A percentile compares a stretch with the other conserved stretches of the same genome.
Evolutionary conservation across 2,329 filamentous ascomycete genomes (phyloP).

Genomic region (Aspergillus ibericus): DNA sequence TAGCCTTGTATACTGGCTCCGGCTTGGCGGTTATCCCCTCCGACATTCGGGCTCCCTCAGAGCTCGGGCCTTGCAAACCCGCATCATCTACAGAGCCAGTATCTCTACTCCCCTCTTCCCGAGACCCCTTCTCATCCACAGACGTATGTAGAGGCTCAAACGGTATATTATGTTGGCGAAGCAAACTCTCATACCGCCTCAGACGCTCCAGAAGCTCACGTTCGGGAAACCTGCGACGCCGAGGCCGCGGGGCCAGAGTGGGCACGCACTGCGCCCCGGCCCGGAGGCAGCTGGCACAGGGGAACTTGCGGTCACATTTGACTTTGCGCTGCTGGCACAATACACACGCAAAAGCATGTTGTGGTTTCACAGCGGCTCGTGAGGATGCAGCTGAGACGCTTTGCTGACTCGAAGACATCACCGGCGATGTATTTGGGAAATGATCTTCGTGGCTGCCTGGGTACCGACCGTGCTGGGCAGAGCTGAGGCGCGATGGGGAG

Average conservation of each 20-base stretch:
- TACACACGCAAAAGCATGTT: slow-evolving; percentile 54
- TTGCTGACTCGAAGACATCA: neutral
- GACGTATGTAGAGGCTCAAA: slow-evolving; percentile 62
- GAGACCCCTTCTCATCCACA: neutral
- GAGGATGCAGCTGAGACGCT: neutral
- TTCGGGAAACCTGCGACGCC: slow-evolving; percentile 65
- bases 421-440: neutral
- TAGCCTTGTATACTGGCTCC: slow-evolving; percentile 12
- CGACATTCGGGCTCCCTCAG: neutral
- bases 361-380: neutral
- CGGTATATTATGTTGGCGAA: slow-evolving; percentile 65
- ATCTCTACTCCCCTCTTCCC: neutral
- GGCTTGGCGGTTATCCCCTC: neutral
- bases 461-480: too few species aligned
- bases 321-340: slow-evolving; percentile 76
- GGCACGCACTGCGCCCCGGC: slow-evolving; percentile 57
- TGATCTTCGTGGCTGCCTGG: neutral
- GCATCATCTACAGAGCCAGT: neutral
- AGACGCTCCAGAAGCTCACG: slow-evolving; percentile 69
- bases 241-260: slow-evolving; percentile 51
- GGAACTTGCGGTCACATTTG: slow-evolving; percentile 70
- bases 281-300: slow-evolving; percentile 69
- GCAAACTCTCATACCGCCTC: slow-evolving; percentile 65
- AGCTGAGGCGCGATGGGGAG: too few species aligned
- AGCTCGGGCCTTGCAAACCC: neutral